Evolutionary conservation across 495 filamentous ascomycete genomes (phyloP).

Genomic region (Wilcoxina mikolae): DNA sequence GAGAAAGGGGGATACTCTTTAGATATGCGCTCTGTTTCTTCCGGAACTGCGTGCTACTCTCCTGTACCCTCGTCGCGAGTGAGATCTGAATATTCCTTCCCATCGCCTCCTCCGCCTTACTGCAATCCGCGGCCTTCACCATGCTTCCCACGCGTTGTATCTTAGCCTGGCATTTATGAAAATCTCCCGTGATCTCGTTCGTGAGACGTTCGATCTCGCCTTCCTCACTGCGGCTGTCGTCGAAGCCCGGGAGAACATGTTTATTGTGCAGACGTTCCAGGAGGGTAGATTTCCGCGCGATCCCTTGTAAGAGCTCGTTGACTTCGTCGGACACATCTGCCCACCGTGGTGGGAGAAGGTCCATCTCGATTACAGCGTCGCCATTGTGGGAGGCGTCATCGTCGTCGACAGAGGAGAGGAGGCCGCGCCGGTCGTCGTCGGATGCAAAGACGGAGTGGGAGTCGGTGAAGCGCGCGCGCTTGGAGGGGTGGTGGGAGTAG

Average conservation of each 20-base stretch:
- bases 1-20: conserved; percentile 48
- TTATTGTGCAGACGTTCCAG: conserved; percentile 92
- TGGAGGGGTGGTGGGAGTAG: conserved; percentile 84
- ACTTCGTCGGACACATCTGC: conserved; percentile 91
- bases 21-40: conserved; percentile 96
- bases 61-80: conserved; percentile 74
- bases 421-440: conserved; percentile 61
- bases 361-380: conserved; percentile 96
- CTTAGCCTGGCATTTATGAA: conserved; percentile 75
- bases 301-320: conserved; percentile 60
- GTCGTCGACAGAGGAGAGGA: conserved; percentile 67
- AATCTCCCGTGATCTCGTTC: conserved; percentile 71
- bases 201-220: conserved; percentile 78
- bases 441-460: conserved; percentile 49
- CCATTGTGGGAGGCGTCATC: conserved; percentile 45
- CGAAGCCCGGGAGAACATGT: conserved; percentile 90
- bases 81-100: conserved; percentile 88
- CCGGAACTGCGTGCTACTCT: conserved; percentile 78
- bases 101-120: conserved; percentile 81
- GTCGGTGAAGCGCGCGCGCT: conserved; percentile 57
- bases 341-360: conserved; percentile 88
- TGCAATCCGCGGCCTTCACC: conserved; percentile 53
- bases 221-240: conserved; percentile 86
- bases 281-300: conserved; percentile 64
- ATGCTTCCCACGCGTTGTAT: conserved; percentile 68